phyloP scores from a whole-genome alignment of 495 filamentous ascomycete species.

The Penicillium fimorum region DNA sequence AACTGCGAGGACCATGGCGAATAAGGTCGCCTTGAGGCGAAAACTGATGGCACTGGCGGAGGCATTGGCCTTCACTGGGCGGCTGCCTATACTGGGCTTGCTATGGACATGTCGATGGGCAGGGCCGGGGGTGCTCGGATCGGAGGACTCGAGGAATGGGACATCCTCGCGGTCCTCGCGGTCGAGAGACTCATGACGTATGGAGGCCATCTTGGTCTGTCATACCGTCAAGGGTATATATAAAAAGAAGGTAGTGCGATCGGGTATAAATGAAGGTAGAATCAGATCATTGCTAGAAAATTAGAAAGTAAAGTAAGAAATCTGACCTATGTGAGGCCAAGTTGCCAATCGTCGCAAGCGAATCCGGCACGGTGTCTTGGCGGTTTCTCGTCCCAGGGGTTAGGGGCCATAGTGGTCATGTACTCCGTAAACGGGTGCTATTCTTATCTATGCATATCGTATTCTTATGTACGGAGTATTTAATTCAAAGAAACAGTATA shows the following conservation, averaged over 20 bases:
- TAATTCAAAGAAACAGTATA: neutral
- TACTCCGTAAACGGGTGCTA: neutral
- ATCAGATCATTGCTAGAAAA: neutral
- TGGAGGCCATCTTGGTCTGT: constrained; percentile 20
- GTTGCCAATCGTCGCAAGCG: constrained; percentile 26
- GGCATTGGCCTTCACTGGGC: constrained; percentile 6
- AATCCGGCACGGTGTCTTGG: constrained; percentile 21
- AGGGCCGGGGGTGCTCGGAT: constrained; percentile 5
- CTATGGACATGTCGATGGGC: constrained; percentile 10
- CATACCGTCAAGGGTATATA: constrained; percentile 24
- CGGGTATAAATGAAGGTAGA: constrained; percentile 1
- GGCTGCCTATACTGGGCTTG: constrained; percentile 15
- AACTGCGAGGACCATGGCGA: constrained; percentile 44
- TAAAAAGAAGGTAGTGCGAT: constrained; percentile 1
- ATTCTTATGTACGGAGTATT: too few relatives aligned
- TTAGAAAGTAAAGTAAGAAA: neutral
- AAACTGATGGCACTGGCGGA: constrained; percentile 26
- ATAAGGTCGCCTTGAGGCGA: constrained; percentile 42
- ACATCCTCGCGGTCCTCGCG: constrained; percentile 27
- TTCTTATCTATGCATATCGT: constrained; percentile 1
- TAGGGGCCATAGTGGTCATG: neutral
- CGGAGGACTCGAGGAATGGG: constrained; percentile 35
- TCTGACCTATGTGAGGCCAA: neutral
- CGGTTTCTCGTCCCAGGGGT: constrained; percentile 5
- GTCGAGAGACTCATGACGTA: constrained; percentile 18